Percentiles rank a stretch among this genome's conserved stretches.
phyloP scores from a whole-genome alignment of 2,329 filamentous ascomycete genomes.

The Plectosphaerella cucumerina region DNA sequence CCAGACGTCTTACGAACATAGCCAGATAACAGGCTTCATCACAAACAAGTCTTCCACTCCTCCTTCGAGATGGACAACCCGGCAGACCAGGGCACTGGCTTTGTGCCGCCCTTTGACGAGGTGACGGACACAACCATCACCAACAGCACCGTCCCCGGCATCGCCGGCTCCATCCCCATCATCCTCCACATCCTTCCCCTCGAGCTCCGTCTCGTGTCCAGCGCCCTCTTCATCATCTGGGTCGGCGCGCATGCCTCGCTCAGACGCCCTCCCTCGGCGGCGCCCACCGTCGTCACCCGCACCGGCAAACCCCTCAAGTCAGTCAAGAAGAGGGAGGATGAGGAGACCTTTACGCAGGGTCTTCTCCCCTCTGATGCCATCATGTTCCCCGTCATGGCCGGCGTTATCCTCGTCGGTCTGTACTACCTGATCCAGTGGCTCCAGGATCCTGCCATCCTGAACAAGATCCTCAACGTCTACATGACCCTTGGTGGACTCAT shows the following conservation, averaged over 20 bases:
- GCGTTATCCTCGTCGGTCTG: slow-evolving; percentile 64
- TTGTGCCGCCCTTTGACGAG: slow-evolving; percentile 16
- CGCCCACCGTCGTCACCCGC: slow-evolving; percentile 29
- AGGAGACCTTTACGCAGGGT: slow-evolving; percentile 47
- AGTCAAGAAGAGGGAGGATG: slow-evolving; percentile 38
- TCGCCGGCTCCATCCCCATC: not conserved
- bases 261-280: slow-evolving; percentile 76
- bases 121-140: slow-evolving; percentile 21
- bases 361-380: slow-evolving; percentile 76
- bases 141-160: slow-evolving; percentile 15
- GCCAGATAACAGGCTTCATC: not conserved
- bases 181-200: slow-evolving; percentile 37
- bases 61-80: no score
- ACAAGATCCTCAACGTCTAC: slow-evolving; percentile 78
- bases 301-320: slow-evolving; percentile 32
- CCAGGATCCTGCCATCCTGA: slow-evolving; percentile 74
- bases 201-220: slow-evolving; percentile 48
- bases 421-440: slow-evolving; percentile 91
- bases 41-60: no score
- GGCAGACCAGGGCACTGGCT: no score
- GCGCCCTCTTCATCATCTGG: slow-evolving; percentile 79
- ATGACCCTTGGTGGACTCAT: slow-evolving; percentile 78
- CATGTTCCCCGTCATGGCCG: slow-evolving; percentile 77
- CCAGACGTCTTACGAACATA: no score
- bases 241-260: slow-evolving; percentile 82